Evolutionary conservation across 1,284 basidiomycete species (phyloP).

Genomic region (Marasmius tenuissimus): DNA sequence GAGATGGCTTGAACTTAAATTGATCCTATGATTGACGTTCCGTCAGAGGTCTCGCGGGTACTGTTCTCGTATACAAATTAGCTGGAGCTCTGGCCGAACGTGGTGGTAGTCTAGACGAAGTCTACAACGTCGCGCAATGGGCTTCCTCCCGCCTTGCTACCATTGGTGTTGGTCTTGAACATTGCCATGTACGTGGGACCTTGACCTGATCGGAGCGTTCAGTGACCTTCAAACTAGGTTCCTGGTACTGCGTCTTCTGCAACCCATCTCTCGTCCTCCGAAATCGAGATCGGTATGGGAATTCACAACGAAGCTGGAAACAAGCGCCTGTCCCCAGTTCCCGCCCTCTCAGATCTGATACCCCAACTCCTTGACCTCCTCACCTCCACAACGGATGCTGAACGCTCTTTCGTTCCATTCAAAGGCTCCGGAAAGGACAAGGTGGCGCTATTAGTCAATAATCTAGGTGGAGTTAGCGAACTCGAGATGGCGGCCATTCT

Average conservation of each 20-base stretch:
- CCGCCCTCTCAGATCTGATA: constrained; percentile 70
- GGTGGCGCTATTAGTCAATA: constrained; percentile 75
- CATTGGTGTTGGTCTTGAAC: constrained; percentile 89
- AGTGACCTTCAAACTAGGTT: constrained; percentile 44
- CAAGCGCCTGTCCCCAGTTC: constrained; percentile 68
- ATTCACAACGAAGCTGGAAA: constrained; percentile 93
- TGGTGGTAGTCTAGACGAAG: constrained; percentile 74
- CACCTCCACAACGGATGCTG: constrained; percentile 73
- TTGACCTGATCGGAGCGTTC: background rate
- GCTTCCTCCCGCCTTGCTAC: constrained; percentile 72
- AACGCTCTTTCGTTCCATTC: constrained; percentile 87
- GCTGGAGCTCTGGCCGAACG: constrained; percentile 80
- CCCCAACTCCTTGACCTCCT: constrained; percentile 72
- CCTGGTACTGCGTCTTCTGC: constrained; percentile 73
- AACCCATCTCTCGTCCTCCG: constrained; percentile 59
- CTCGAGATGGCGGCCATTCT: constrained; percentile 80
- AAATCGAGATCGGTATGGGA: constrained; percentile 87
- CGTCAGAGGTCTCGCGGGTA: constrained; percentile 81
- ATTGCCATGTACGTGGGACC: constrained; percentile 71
- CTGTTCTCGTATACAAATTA: constrained; percentile 90
- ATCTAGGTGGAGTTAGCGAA: constrained; percentile 84
- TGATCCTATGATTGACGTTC: background rate
- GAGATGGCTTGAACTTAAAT: background rate
- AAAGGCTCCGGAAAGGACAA: constrained; percentile 61
- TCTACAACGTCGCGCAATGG: constrained; percentile 70